Base-by-base conservation (phyloP, 805 yeast species). In the Candida ipomoeae region DNA sequence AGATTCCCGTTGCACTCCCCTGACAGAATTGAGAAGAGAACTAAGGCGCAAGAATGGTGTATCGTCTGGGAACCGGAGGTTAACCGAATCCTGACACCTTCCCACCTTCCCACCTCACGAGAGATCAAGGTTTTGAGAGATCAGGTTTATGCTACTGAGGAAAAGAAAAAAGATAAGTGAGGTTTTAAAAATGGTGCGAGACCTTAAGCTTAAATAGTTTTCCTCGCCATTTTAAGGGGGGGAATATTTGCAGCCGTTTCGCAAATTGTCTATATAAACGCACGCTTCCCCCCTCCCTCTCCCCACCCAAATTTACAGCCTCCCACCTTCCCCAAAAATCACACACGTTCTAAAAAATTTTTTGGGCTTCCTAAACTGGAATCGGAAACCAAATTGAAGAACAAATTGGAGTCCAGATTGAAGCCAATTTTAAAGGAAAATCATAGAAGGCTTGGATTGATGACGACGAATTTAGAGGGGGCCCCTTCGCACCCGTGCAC, bases 191-290 rank as follows among this genome's bases (percentile, higher is more conserved):
- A n/a, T 34, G 26, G 40, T 13, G 40, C 40, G 40, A 21, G 4
- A 20, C 10, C 26, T 15, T 34, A n/a, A 5, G 15, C 21, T 37
- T 37, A 37, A 20, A 18, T 37, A 37, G 10, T 18, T 37, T 17
- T 6, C 11, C n/a, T 11, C 14, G 40, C 6, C 10, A 20, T 7
- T 39, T 23, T 14, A 23, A 17, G 41, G 41, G 41, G 38, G 10
- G 37, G 45, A 36, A 20, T n/a, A 32, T 42, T 42, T 33, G 45
- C 45, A 42, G 34, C 45, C 45, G 21, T 20, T 33, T 33, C 45
- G 45, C 45, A 42, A 6, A 20, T 33, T 20, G 43, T 40, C 34
- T 40, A 42, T 34, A 33, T 34, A 42, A 31, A 34, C 45, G 29
- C 37, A 20, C 10, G 29, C 3, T 33, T 5, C 21, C 21, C 38